phyloP scores from a whole-genome alignment of 2,329 filamentous ascomycete genomes.

The Colletotrichum tamarilloi region DNA sequence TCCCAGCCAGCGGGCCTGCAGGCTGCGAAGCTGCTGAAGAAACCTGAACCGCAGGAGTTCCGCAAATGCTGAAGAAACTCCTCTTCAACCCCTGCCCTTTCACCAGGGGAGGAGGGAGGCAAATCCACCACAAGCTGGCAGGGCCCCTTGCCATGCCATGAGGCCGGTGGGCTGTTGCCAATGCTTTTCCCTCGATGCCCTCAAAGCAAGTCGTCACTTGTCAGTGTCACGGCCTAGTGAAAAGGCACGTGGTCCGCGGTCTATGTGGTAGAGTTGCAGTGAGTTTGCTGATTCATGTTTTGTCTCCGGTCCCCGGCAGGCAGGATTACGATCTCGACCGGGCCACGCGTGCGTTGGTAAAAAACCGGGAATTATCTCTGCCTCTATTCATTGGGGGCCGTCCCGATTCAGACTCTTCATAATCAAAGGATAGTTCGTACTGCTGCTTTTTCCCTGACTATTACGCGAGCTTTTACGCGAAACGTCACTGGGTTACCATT shows the following conservation, averaged over 20 bases:
- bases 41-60: not conserved
- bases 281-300: not conserved
- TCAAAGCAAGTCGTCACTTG: not conserved
- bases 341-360: not conserved
- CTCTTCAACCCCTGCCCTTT: not conserved
- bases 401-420: not conserved
- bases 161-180: not conserved
- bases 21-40: not conserved
- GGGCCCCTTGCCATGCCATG: not conserved
- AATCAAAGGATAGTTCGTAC: not conserved
- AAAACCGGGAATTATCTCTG: not conserved
- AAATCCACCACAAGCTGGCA: not conserved
- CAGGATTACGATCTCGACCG: not conserved
- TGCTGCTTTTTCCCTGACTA: not conserved
- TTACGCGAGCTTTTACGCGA: not conserved
- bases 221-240: not conserved
- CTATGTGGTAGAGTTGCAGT: not conserved
- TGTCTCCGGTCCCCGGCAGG: not conserved
- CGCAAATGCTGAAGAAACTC: not conserved
- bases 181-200: not conserved
- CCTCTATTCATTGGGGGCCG: not conserved
- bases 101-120: not conserved
- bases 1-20: not conserved
- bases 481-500: not conserved
- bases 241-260: not conserved